phyloP scores from a whole-genome alignment of 2,329 filamentous ascomycete genomes.

The Sclerotinia subarctica region DNA sequence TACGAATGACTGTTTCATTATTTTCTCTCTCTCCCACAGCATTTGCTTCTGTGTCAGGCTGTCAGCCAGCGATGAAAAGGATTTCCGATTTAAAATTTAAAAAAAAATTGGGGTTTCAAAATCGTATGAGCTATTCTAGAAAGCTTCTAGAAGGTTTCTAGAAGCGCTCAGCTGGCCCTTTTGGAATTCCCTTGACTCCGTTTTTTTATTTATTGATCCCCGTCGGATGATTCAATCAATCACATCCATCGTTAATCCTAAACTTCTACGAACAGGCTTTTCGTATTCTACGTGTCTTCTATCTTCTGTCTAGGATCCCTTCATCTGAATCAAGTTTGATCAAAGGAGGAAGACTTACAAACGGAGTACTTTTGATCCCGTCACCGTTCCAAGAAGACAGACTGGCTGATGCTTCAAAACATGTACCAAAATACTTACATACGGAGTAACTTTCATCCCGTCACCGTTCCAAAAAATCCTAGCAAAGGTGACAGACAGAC shows the following conservation, averaged over 20 bases:
- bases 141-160: background rate
- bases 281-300: constrained; percentile 2
- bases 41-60: background rate
- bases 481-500: too few species aligned
- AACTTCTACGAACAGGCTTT: background rate
- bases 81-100: background rate
- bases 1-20: background rate
- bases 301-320: background rate
- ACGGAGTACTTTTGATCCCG: too few species aligned
- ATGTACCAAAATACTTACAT: constrained; percentile 2
- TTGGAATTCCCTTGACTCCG: background rate
- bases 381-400: too few species aligned
- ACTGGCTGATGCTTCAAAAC: background rate
- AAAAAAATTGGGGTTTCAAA: background rate
- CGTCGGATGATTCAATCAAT: background rate
- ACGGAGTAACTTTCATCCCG: background rate
- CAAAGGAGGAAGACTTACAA: background rate
- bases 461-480: background rate
- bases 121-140: background rate
- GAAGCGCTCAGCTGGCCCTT: background rate
- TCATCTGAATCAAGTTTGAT: background rate
- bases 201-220: background rate
- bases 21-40: background rate
- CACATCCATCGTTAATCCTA: background rate
- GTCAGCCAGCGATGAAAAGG: background rate